Base-by-base conservation (phyloP, 1,284 basidiomycete genomes). In the Cryptococcus neoformans region DNA sequence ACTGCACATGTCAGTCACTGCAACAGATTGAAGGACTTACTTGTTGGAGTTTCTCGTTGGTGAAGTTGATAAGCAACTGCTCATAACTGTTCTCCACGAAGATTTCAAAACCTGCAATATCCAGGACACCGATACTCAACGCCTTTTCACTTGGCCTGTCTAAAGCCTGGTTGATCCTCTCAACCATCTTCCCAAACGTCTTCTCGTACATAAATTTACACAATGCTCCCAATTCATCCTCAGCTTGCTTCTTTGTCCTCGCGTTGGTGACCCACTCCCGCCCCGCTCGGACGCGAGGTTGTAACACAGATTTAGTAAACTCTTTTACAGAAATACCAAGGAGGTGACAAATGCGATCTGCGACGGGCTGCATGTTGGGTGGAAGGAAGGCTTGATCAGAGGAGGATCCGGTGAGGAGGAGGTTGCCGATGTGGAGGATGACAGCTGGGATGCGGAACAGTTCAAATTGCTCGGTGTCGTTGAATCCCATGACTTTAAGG, bases 21-120 rank as follows among this genome's bases (percentile, higher is more conserved):
- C 41, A 11, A 8, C 11, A 17, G 44, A 46, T 41, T 17, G 37
- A 39, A 8, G 21, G 21, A 40, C 57, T 57, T 39, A 72, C 68
- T 73, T 94, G 92, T 74, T 95, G 92, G 7, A 97, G 83, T 72
- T 89, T 93, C 82, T 97, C 93, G 80, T 99, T 99, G 45, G 96
- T 99, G 73, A 92, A 97, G 75, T 99, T 99, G 84, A 99, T 99
- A 68, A 96, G 86, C 28, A 99, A 84, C 77, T 99, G 96, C 72
- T 99, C 96, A 76, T 99, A 99, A 11, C 88, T 88, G 74, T 94
- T 94, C 69, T 57, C 55, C 73, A 75, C 74, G 60, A 84, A 79
- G 70, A 99, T 99, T 76, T 99, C 96, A 79, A 99, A 99, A 17
- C 96, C 96, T 6, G 96, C 96, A 58, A 99, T 99, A 84, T 99